Base-by-base conservation (phyloP, 2,329 filamentous ascomycete genomes). In the Exophiala sp. region DNA sequence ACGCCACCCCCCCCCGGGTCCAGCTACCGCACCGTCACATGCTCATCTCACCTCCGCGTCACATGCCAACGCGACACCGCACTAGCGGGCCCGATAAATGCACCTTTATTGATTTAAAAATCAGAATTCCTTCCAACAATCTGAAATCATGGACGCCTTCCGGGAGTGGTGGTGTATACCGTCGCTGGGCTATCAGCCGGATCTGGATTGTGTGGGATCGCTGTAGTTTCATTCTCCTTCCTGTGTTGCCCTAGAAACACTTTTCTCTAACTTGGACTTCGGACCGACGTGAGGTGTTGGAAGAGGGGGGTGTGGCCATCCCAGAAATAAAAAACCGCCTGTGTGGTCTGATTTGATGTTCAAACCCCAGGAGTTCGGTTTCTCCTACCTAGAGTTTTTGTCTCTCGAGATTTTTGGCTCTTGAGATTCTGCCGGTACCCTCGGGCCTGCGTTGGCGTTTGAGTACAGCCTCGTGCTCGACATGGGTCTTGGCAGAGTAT, bases 301-400 rank as follows among this genome's bases (percentile, higher is more conserved):
- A 41, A 41, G 23, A 46, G 43, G 39, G 9, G 32, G 24, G 24
- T 43, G 41, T 32, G 41, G 19, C 34, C 16, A 13, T 37, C 14
- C 14, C 18, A n/a, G 34, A 37, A 37, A 37, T 37, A 19, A 37
- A 37, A 37, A 37, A 37, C 34, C 13, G 34, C 34, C 14, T 37
- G 3, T n/a, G n/a, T n/a, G n/a, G n/a, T n/a, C n/a, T n/a, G n/a
- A n/a, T n/a, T n/a, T n/a, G n/a, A n/a, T n/a, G 14, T 37, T 37
- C 34, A 16, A 37, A 37, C 5, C n/a, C 34, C 14, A 23, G 38
- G 38, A 24, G 10, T 41, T 9, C 34, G 34, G 34, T 37, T 37
- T 37, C 34, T 37, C 34, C 13, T 41, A 21, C 13, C n/a, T 19
- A 23, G 38, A 24, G 38, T 41, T 41, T 41, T 41, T 41, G 19